These are phyloP conservation scores for Xerocomellus chrysenteron DNA, from an alignment of 768 basidiomycete genomes.

Conservation along the genomic window DNA sequence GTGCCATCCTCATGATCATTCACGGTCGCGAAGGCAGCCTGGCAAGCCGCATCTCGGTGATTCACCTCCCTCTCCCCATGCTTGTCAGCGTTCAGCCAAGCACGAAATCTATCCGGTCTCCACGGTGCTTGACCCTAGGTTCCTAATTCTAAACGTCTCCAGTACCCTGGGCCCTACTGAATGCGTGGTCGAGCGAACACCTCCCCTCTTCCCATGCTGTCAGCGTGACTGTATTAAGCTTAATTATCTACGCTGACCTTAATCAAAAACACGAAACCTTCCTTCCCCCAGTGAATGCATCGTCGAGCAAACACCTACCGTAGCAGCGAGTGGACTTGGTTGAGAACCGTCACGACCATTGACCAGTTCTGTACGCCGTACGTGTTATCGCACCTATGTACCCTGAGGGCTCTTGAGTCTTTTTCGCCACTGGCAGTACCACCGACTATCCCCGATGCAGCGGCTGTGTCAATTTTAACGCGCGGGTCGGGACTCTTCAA, in stretches of 20 bases:
- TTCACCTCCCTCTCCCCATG: not conserved
- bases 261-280: too few relatives aligned
- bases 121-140: not conserved
- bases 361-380: too few relatives aligned
- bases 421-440: not conserved
- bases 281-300: not conserved
- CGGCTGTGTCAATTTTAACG: not conserved
- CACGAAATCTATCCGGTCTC: not conserved
- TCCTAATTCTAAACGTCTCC: not conserved
- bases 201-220: too few relatives aligned
- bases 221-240: too few relatives aligned
- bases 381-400: too few relatives aligned
- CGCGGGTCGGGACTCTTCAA: not conserved
- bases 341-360: not conserved
- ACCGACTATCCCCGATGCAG: not conserved
- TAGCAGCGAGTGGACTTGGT: too few relatives aligned
- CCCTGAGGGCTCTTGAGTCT: too few relatives aligned
- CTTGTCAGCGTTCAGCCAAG: not conserved
- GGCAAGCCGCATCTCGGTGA: not conserved
- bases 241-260: too few relatives aligned
- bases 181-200: not conserved
- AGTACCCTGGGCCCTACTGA: not conserved
- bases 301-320: too few relatives aligned
- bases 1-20: not conserved
- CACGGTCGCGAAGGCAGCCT: not conserved